Evolutionary conservation across 345 rosid species (phyloP), one percentile per base, ranked within the genome.

Genomic region (Populus deltoides): DNA sequence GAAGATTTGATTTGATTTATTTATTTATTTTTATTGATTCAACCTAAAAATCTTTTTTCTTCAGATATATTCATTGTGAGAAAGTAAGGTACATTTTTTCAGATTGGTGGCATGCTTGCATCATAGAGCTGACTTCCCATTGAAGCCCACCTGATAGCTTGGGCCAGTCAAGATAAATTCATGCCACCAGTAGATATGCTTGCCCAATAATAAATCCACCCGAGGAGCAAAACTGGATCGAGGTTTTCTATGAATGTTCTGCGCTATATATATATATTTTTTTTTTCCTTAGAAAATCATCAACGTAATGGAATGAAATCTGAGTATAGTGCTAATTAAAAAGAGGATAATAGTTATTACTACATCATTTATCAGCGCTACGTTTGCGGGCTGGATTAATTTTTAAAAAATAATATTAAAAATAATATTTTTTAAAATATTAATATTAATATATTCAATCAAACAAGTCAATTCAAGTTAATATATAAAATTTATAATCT

Each of bases 391-490:
- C 6, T 33, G 4, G 36, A 33, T 33, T 33, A 33, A 33, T 33
- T 33, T 33, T 1, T 33, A 33, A 33, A 33, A 33, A 3, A 3
- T 33, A 33, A 33, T 33, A 33, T 33, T 33, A 33, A 31, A 31
- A 31, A 31, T 31, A 0, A 31, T 2, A 39, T 39, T 9, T 39
- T 39, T 39, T 8, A 39, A 39, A 39, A 39, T 39, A 39, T 7
- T 39, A 0, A 39, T 1, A 39, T 39, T 0, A 31, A 31, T 31
- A 31, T 31, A 31, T 31, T 31, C 0, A 31, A 31, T 31, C 0
- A 0, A 31, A 2, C 0, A 0, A 31, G 4, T 31, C 0, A 31
- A 31, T 31, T 39, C 1, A 0, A 39, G 0, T 39, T 41, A 41
- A 41, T 2, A 9, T 41, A 0, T 9, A 9, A 9, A 41, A 41